These are phyloP conservation scores for Adiantum capillusveneris DNA, from an alignment of 75 land plant genomes.

Conservation along the genomic window DNA sequence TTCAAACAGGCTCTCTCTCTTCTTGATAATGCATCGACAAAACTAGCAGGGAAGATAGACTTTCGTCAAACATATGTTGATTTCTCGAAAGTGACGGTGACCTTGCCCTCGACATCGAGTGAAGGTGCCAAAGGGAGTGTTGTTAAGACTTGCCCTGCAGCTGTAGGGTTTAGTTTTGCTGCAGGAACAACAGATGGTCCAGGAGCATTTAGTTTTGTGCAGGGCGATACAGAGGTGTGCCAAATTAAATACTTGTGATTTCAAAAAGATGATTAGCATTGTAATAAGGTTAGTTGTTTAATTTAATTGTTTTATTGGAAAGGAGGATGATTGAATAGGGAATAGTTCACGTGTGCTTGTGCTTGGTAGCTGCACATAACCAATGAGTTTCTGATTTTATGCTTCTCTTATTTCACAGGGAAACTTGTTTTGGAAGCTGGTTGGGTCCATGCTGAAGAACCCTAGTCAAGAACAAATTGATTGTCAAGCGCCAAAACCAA, in stretches of 20 bases:
- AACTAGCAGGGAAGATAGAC: slow-evolving; percentile 55
- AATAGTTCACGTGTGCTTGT: too few relatives aligned
- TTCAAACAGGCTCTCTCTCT: slow-evolving; percentile 42
- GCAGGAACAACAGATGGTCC: slow-evolving; percentile 93
- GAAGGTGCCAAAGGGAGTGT: slow-evolving; percentile 7
- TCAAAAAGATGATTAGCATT: too few relatives aligned
- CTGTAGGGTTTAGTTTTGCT: slow-evolving; percentile 72
- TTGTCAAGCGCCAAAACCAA: slow-evolving; percentile 69
- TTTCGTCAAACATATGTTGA: slow-evolving; percentile 55
- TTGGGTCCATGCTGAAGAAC: slow-evolving; percentile 39
- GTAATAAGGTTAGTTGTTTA: too few relatives aligned
- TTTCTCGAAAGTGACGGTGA: slow-evolving; percentile 47
- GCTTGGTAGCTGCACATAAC: too few relatives aligned
- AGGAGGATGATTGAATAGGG: too few relatives aligned
- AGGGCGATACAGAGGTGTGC: slow-evolving; percentile 52
- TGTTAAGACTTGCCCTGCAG: slow-evolving; percentile 71
- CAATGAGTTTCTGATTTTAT: too few relatives aligned
- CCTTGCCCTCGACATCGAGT: slow-evolving; percentile 4
- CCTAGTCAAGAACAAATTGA: slow-evolving; percentile 54
- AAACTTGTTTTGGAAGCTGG: slow-evolving; percentile 54
- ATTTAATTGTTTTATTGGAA: too few relatives aligned
- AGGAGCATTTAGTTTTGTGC: slow-evolving; percentile 63
- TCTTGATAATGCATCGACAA: slow-evolving; percentile 39
- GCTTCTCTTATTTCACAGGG: too few relatives aligned
- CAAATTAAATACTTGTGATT: too few relatives aligned